phyloP scores from a whole-genome alignment of 1,284 basidiomycete species.

The Chiua sp. region DNA sequence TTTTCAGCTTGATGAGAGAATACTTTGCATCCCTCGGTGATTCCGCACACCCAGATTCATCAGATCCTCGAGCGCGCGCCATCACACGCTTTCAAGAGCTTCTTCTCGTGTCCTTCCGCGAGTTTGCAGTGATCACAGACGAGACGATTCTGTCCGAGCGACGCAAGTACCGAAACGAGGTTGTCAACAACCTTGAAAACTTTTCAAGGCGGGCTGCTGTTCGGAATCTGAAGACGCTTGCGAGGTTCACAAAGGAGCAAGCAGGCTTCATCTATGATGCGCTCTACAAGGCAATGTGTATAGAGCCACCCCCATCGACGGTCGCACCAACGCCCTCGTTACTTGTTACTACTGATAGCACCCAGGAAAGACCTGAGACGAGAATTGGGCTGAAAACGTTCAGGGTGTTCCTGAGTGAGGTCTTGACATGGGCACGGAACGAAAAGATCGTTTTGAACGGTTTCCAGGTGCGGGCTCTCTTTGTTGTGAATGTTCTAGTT shows the following conservation, averaged over 20 bases:
- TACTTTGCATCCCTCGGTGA: conserved; percentile 96
- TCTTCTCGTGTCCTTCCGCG: conserved; percentile 94
- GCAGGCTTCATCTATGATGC: conserved; percentile 92
- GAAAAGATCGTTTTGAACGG: conserved; percentile 94
- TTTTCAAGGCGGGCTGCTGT: conserved; percentile 97
- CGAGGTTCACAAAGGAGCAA: conserved; percentile 88
- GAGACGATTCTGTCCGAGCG: conserved; percentile 94
- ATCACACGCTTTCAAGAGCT: conserved; percentile 99
- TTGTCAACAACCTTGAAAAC: conserved; percentile 93
- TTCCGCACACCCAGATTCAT: conserved; percentile 91
- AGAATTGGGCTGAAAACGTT: conserved; percentile 90
- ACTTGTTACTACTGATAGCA: conserved; percentile 58
- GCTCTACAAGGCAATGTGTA: conserved; percentile 85
- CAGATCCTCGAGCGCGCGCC: conserved; percentile 89
- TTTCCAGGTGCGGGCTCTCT: conserved; percentile 68
- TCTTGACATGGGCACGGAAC: conserved; percentile 96
- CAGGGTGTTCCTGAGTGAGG: conserved; percentile 88
- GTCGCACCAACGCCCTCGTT: conserved; percentile 54
- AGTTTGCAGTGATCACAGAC: conserved; percentile 97
- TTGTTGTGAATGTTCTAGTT: conserved; percentile 5
- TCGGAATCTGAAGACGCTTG: conserved; percentile 85
- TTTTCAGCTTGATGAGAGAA: conserved; percentile 82
- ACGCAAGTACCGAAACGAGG: conserved; percentile 86
- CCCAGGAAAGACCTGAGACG: conserved; percentile 86
- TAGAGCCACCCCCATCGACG: conserved; percentile 68